Conservation (phyloP, 495 filamentous ascomycete genomes). For the Neurospora sp. region DNA sequence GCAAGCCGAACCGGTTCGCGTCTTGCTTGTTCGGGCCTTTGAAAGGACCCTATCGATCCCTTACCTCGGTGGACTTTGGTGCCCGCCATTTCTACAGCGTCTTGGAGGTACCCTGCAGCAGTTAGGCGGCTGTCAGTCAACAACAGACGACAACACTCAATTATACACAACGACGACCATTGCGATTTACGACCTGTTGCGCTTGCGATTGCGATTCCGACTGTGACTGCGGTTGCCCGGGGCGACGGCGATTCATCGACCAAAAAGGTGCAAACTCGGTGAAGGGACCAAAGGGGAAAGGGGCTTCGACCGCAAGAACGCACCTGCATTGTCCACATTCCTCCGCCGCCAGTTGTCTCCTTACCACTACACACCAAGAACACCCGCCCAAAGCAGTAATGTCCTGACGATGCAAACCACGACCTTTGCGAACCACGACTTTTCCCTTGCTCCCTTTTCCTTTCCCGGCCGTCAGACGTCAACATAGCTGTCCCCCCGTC, state of each 20-base stretch:
- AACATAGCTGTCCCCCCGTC: slow-evolving; percentile 23
- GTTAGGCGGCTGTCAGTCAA: not conserved
- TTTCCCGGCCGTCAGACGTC: slow-evolving; percentile 28
- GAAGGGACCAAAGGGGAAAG: not conserved
- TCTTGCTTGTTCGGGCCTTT: not conserved
- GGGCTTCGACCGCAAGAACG: slow-evolving; percentile 10
- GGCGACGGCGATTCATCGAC: not conserved
- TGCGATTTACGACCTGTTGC: not conserved
- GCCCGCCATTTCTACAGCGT: not conserved
- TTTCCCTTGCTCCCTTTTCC: slow-evolving; percentile 24
- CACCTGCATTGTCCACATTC: slow-evolving; percentile 20
- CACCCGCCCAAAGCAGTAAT: slow-evolving; percentile 12
- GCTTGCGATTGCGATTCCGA: not conserved
- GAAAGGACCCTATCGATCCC: not conserved
- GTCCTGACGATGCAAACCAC: slow-evolving; percentile 32
- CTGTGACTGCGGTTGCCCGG: not conserved
- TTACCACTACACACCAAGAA: slow-evolving; percentile 2
- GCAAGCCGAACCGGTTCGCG: not conserved
- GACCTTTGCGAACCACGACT: slow-evolving; percentile 24
- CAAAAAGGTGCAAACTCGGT: not conserved
- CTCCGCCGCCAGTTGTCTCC: slow-evolving; percentile 6
- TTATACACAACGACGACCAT: not conserved
- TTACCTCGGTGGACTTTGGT: not conserved
- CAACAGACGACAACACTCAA: not conserved
- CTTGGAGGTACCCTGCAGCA: not conserved